A percentile compares a stretch with the other conserved stretches of the same genome.
phyloP scores from a whole-genome alignment of 2,329 filamentous ascomycete species.

The Aspergillus felis region DNA sequence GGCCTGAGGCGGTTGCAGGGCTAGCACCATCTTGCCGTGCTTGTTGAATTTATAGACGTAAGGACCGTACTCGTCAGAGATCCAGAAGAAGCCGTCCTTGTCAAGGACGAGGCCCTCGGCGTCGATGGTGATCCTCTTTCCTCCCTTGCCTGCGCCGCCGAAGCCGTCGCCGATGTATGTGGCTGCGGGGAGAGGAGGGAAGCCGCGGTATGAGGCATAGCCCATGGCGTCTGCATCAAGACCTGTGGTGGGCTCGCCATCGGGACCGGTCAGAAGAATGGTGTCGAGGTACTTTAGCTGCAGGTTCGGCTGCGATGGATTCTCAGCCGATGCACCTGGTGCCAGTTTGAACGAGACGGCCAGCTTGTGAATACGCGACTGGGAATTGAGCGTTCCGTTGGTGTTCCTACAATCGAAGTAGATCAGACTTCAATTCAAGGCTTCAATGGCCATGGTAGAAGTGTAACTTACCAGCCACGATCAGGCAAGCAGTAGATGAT shows the following conservation, averaged over 20 bases:
- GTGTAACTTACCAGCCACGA: slow-evolving; percentile 55
- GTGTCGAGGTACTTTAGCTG: slow-evolving; percentile 61
- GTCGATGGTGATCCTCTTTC: slow-evolving; percentile 59
- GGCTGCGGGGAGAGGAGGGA: slow-evolving; percentile 59
- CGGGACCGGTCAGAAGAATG: slow-evolving; percentile 60
- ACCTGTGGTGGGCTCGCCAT: slow-evolving; percentile 59
- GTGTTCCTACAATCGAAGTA: slow-evolving; percentile 53
- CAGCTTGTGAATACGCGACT: slow-evolving; percentile 66
- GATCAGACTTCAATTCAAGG: not conserved
- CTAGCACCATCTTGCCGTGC: slow-evolving; percentile 56
- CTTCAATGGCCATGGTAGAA: not conserved
- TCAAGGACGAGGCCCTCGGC: slow-evolving; percentile 63
- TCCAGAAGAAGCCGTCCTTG: slow-evolving; percentile 61
- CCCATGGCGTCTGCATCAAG: slow-evolving; percentile 58
- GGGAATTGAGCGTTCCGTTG: slow-evolving; percentile 64
- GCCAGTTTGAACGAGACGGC: slow-evolving; percentile 55
- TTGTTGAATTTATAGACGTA: slow-evolving; percentile 64
- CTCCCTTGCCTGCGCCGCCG: slow-evolving; percentile 57
- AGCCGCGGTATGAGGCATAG: slow-evolving; percentile 53
- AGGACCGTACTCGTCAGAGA: slow-evolving; percentile 67
- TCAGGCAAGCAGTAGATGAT: slow-evolving; percentile 63
- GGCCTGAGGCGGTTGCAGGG: slow-evolving; percentile 62
- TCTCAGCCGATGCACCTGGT: slow-evolving; percentile 47
- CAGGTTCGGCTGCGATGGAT: slow-evolving; percentile 59
- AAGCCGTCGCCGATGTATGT: slow-evolving; percentile 66